Base-by-base conservation (phyloP, 108 stramenopile genomes). In the Skeletonema tropicum region DNA sequence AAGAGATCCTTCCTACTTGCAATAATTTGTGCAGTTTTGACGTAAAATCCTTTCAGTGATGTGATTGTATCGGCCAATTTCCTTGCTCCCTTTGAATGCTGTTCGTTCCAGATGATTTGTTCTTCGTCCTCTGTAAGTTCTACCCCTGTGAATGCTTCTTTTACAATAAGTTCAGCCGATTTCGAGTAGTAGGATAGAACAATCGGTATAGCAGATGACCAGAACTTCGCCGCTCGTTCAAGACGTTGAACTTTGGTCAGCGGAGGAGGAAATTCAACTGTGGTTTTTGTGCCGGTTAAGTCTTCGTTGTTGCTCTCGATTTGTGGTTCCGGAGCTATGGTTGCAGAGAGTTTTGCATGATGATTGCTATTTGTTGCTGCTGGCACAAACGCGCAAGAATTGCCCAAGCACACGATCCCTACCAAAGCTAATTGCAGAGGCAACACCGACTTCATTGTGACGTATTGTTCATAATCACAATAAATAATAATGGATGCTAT, bases 1-100 rank as follows among this genome's bases (percentile, higher is more conserved):
- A 98, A 98, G 19, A 98, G 79, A 76, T 98, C 98, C 48, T 84
- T 82, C 58, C 95, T 85, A 3, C 87, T 80, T 0, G 93, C 87
- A 30, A 95, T 92, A 42, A 97, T 92, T 79, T 95, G 93, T 12
- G 94, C 92, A n/a, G 96, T 97, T 80, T 98, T 98, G 71, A 97
- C 96, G 58, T 97, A 98, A 84, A 97, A 98, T 46, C 98, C 98
- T 48, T 96, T 95, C 35, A 98, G 89, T 0, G 91, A 83, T 1
- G 90, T 80, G 59, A 97, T 94, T 30, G 86, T 91, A 57, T 87
- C 80, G 0, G 77, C 73, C 57, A 97, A 58, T 60, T 86, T 91
- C 35, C 58, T 66, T 26, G 90, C 96, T 66, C 98, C 98, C 60
- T 85, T 77, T 46, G 67, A 64, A 69, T 97, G 96, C 41, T 79